A percentile compares a stretch with the other conserved stretches of the same genome.
Conservation (phyloP, 2,329 filamentous ascomycete species). For the Penicillium psychrosexuale region DNA sequence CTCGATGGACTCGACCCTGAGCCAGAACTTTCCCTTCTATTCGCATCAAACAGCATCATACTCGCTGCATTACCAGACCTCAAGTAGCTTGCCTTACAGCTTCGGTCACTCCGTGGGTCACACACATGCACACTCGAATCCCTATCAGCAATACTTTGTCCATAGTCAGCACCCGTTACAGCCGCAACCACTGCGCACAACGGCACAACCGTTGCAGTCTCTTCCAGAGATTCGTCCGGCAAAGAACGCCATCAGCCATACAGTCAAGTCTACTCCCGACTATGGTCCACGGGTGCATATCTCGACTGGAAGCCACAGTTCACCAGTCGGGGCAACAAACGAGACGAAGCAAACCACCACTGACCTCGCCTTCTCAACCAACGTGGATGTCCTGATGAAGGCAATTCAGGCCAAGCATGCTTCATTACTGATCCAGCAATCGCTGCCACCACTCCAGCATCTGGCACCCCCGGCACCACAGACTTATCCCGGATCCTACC, state of each 20-base stretch:
- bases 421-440: constrained; percentile 28
- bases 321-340: background rate
- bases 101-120: constrained; percentile 36
- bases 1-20: constrained; percentile 36
- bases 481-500: constrained; percentile 24
- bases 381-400: constrained; percentile 85
- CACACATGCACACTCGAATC: constrained; percentile 25
- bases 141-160: constrained; percentile 38
- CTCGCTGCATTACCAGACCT: constrained; percentile 36
- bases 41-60: constrained; percentile 35
- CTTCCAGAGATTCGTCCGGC: constrained; percentile 39
- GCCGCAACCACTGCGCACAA: constrained; percentile 27
- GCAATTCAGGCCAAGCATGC: constrained; percentile 69
- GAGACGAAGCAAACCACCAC: constrained; percentile 25
- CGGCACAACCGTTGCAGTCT: constrained; percentile 33
- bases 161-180: constrained; percentile 28
- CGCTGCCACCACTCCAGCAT: constrained; percentile 37
- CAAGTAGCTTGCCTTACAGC: constrained; percentile 30
- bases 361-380: constrained; percentile 69
- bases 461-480: constrained; percentile 26
- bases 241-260: constrained; percentile 36
- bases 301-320: background rate
- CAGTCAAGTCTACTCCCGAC: constrained; percentile 19
- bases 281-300: background rate
- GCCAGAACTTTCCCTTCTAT: constrained; percentile 38